Conservation (phyloP, 495 filamentous ascomycete genomes). For the Aspergillus ostianus region DNA sequence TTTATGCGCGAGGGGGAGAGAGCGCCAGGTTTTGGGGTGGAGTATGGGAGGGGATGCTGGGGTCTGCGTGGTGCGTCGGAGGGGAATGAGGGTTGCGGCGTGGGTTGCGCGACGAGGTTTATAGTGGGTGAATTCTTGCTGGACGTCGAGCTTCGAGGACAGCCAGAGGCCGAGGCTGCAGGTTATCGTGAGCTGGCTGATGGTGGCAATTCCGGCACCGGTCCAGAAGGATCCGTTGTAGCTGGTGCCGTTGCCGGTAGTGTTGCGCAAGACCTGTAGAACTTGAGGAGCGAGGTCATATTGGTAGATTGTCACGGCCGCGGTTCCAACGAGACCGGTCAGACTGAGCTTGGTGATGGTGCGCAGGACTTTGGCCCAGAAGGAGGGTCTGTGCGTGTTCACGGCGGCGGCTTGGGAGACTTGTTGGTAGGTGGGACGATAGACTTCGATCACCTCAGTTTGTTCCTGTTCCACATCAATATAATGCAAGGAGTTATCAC, state of each 20-base stretch:
- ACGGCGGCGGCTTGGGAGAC: constrained; percentile 21
- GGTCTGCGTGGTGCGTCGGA: constrained; percentile 4
- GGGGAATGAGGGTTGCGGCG: constrained; percentile 12
- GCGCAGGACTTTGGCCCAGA: constrained; percentile 1
- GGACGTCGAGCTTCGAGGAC: constrained; percentile 26
- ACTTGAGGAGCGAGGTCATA: constrained; percentile 12
- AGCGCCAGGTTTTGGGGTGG: constrained; percentile 34
- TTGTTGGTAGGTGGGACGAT: constrained; percentile 23
- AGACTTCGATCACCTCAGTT: constrained; percentile 20
- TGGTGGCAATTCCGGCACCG: constrained; percentile 20
- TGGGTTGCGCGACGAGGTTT: constrained; percentile 16
- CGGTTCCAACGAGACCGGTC: constrained; percentile 9
- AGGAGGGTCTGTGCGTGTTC: constrained; percentile 11
- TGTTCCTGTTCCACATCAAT: constrained; percentile 19
- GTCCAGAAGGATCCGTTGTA: constrained; percentile 16
- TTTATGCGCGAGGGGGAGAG: constrained; percentile 35
- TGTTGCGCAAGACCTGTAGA: constrained; percentile 6
- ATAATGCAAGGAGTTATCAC: not conserved
- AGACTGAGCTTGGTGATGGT: constrained; percentile 14
- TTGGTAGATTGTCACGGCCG: constrained; percentile 12
- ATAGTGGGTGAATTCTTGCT: constrained; percentile 28
- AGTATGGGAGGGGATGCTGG: constrained; percentile 21
- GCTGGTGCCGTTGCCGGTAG: not conserved
- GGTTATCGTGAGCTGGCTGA: constrained; percentile 19
- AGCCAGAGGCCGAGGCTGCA: constrained; percentile 19